These are phyloP conservation scores for Paxillus rubicundulus DNA, from an alignment of 768 basidiomycete genomes.

Conservation along the genomic window DNA sequence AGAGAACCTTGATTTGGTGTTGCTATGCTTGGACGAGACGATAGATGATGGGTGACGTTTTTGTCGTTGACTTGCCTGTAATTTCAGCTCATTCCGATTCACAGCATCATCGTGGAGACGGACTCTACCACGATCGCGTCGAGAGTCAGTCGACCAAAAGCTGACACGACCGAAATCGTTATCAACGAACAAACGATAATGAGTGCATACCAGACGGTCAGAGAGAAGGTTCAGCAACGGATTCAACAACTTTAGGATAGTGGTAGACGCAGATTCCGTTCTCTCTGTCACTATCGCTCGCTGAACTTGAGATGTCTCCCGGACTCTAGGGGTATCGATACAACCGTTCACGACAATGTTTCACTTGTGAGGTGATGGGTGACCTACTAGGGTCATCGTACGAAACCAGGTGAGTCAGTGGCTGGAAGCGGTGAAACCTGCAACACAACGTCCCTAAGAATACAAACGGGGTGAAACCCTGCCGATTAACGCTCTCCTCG, in stretches of 20 bases:
- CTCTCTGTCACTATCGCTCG: neutral
- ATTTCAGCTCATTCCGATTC: constrained; percentile 9
- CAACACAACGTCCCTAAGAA: neutral
- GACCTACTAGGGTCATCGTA: no score
- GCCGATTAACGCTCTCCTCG: neutral
- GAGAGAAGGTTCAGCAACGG: constrained; percentile 79
- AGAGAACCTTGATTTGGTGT: constrained; percentile 90
- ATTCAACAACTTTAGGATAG: constrained; percentile 66
- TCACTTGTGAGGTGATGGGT: neutral
- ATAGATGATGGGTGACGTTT: constrained; percentile 90
- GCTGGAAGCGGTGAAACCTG: neutral
- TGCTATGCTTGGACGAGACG: constrained; percentile 94
- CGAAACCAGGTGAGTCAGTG: neutral
- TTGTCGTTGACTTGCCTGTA: neutral
- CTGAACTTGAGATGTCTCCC: neutral
- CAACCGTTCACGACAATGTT: neutral
- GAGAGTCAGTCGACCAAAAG: constrained; percentile 85
- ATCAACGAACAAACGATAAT: constrained; percentile 98
- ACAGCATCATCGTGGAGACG: constrained; percentile 93
- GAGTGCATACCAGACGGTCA: constrained; percentile 88
- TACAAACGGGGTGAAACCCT: neutral
- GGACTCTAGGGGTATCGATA: neutral
- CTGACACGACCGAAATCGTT: constrained; percentile 93
- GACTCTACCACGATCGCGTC: constrained; percentile 95
- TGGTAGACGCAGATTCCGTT: constrained; percentile 30